Percentiles rank a stretch among this genome's conserved stretches.
These are phyloP conservation scores for Acer saccharum DNA, from an alignment of 345 rosid genomes.

Conservation along the genomic window DNA sequence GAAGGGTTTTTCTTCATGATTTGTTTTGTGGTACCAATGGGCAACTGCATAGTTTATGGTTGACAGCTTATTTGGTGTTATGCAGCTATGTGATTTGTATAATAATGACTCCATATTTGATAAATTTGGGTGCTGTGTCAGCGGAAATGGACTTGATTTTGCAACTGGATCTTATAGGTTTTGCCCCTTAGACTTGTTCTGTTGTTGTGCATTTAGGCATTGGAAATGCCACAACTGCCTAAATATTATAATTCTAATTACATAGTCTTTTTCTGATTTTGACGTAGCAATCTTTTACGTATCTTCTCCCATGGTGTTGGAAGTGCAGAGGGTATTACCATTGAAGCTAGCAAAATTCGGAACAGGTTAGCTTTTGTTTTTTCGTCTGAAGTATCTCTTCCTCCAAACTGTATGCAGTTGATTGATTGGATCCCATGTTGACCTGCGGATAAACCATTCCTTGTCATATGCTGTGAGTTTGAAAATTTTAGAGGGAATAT, in stretches of 20 bases:
- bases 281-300: conserved; percentile 52
- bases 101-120: conserved; percentile 66
- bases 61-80: conserved; percentile 15
- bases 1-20: background rate
- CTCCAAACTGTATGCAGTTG: background rate
- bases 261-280: conserved; percentile 23
- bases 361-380: conserved; percentile 40
- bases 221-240: background rate
- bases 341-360: conserved; percentile 52
- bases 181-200: conserved; percentile 15
- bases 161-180: conserved; percentile 82
- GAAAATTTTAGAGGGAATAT: too few species aligned
- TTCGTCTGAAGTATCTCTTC: background rate
- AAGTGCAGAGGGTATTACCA: conserved; percentile 44
- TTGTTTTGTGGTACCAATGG: background rate
- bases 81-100: conserved; percentile 67
- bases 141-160: conserved; percentile 58
- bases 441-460: too few species aligned
- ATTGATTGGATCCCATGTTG: background rate
- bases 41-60: background rate
- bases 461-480: too few species aligned
- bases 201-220: conserved; percentile 7
- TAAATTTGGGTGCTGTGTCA: conserved; percentile 68
- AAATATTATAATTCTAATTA: conserved; percentile 18
- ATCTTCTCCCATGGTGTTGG: conserved; percentile 51